Evolutionary conservation across 495 filamentous ascomycete species (phyloP), one percentile per base, ranked within the genome.

Genomic region (Penicillium silybi): DNA sequence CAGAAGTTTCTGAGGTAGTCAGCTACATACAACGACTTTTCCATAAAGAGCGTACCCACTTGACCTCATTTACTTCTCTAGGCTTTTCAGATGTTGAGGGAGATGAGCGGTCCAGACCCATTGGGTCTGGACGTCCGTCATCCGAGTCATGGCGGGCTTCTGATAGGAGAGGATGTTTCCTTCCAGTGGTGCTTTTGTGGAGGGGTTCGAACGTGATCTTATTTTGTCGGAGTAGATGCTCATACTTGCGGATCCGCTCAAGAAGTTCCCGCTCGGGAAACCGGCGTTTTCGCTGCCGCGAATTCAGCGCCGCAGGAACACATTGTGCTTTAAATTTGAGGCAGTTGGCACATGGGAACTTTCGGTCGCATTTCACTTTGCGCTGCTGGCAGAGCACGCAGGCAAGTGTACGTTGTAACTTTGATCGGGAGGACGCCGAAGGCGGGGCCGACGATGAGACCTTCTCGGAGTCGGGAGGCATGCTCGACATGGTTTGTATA

Each of bases 301-400:
- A 69, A 41, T 57, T 46, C 20, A 65, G 64, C 13, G 65, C 63
- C 3, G 74, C 69, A 3, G 78, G 78, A 20, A 81, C 71, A 56
- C 82, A 84, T 50, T 74, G 63, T 23, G 55, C 61, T 8, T 58
- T 35, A 19, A 65, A 46, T 37, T 61, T 74, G 22, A 68, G 42
- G 53, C 82, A 84, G 48, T 79, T 75, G 3, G 64, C 46, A 59
- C 81, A 85, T 11, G 80, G 82, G 49, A 75, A 78, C 15, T 67
- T 70, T 41, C 78, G 79, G 41, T 82, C 71, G 65, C 80, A 85
- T 48, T 75, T 80, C 26, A 84, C 66, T 48, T 84, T 84, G 39
- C 80, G 78, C 54, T 81, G 78, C 56, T 82, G 76, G 60, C 80
- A 84, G 0, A 70, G 63, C 23, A 80, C 66, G 53, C 81, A 83